Evolutionary conservation across 2,329 filamentous ascomycete species (phyloP), one percentile per base, ranked within the genome.

Genomic region (Ophiobolus disseminans): DNA sequence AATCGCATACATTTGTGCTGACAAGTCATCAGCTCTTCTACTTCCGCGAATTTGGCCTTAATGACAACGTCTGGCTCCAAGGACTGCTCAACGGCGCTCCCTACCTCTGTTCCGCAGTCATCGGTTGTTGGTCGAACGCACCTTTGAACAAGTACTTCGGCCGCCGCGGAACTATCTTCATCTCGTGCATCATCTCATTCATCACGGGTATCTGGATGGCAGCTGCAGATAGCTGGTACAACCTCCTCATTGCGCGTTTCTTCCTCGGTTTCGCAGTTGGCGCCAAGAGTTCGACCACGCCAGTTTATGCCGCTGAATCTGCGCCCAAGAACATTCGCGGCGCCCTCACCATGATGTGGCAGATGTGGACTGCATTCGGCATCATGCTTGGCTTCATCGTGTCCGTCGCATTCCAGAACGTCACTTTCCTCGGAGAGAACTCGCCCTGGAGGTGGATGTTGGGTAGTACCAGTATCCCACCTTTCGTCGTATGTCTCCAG

Each of bases 261-360:
- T 60, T 64, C n/a, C 55, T 71, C 13, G 68, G 68, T 10, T 66
- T 70, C 21, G 68, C 66, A 1, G 65, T 71, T 10, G 68, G 68
- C 5, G 64, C 65, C 5, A 71, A 70, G 40, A 68, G 62, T 4
- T 61, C 55, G 0, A 80, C 78, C 0, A 76, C 78, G 2, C 77
- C 77, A 0, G 74, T 80, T 5, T 79, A 78, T 48, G 75, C 75
- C 0, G 77, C 77, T 4, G 78, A 80, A 55, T 78, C 76, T 41
- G 73, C 78, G 2, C 78, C 78, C 0, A 76, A 78, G 11, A 75
- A 69, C 1, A 80, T 81, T 28, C 70, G 79, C 28, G 79, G 78
- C 10, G 78, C 77, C 1, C 55, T 81, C 5, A 78, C 79, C 4
- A 80, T 81, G 73, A 77, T 76, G 73, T 80, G 78, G 78, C 79